These are phyloP conservation scores for Cyberlindnera japonica DNA, from an alignment of 805 yeast species.

Conservation along the genomic window DNA sequence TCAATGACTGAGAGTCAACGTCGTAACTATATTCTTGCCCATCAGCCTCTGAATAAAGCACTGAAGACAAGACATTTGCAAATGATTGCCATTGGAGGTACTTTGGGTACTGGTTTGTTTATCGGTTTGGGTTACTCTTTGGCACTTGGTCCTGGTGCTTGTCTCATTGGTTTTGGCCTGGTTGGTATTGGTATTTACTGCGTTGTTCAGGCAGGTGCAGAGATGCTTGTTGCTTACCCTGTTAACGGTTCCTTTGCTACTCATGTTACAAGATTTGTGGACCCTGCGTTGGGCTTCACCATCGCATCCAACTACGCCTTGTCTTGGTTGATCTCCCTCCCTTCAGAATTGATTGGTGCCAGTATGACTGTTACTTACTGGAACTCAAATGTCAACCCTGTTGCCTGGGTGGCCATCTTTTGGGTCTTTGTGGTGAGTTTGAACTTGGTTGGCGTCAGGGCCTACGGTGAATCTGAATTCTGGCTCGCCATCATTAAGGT, in stretches of 20 bases:
- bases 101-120: conserved; percentile 69
- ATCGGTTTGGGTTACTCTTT: conserved; percentile 62
- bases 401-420: conserved; percentile 58
- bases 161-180: conserved; percentile 51
- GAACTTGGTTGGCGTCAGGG: conserved; percentile 50
- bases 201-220: conserved; percentile 60
- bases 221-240: conserved; percentile 49
- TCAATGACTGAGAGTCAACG: conserved; percentile 22
- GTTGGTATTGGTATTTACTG: conserved; percentile 56
- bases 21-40: conserved; percentile 25
- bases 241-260: conserved; percentile 51
- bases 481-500: conserved; percentile 42
- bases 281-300: conserved; percentile 54
- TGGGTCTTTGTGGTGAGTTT: conserved; percentile 43
- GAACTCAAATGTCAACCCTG: conserved; percentile 45
- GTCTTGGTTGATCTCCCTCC: conserved; percentile 54
- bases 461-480: conserved; percentile 54
- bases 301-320: conserved; percentile 51
- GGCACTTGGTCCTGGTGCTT: conserved; percentile 61
- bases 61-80: conserved; percentile 58
- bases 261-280: conserved; percentile 49
- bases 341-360: conserved; percentile 58
- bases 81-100: conserved; percentile 69
- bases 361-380: conserved; percentile 56
- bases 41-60: conserved; percentile 36